Evolutionary conservation across 192 early-diverging fungal genomes (phyloP), one percentile per base, ranked within the genome.

Genomic region (Coemansia sp.): DNA sequence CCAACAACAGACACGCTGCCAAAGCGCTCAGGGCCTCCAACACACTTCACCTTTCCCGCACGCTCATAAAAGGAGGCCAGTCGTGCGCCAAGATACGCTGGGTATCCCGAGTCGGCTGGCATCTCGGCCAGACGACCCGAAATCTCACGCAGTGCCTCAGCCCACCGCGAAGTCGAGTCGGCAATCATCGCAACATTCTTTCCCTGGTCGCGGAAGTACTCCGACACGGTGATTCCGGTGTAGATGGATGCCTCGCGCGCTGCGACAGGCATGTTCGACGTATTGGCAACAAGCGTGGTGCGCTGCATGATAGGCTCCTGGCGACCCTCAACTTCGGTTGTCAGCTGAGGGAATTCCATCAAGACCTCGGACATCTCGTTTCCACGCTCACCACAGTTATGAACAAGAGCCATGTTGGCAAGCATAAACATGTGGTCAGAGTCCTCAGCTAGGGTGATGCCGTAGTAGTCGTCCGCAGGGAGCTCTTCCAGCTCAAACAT

Each of bases 111-210:
- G 84, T 98, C 94, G 26, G 96, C 96, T 65, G 98, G 98, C 98
- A 99, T 99, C 84, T 99, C 98, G 68, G 97, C 98, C 64, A 99
- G 85, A 85, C 98, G 96, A 80, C 98, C 98, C 12, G 98, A 99
- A 85, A 99, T 97, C 87, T 99, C 98, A 89, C 98, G 94, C 73
- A 99, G 85, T 19, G 98, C 98, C 83, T 99, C 98, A 63, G 98
- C 98, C 98, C 98, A 99, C 45, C 98, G 93, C 55, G 98, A 99
- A 32, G 98, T 98, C n/a, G 97, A 98, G 84, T 99, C 98, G 8
- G 98, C 98, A 95, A 99, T 99, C 98, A 99, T 99, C 61, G 98
- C 93, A 32, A 96, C 98, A 73, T 99, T 90, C 87, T 94, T 95
- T 71, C 98, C 98, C 82, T 97, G 95, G 84, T 99, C 98, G 85